A percentile compares a stretch with the other conserved stretches of the same genome.
phyloP scores from a whole-genome alignment of 441 rosid genomes.

The Bruguiera hainesii region DNA sequence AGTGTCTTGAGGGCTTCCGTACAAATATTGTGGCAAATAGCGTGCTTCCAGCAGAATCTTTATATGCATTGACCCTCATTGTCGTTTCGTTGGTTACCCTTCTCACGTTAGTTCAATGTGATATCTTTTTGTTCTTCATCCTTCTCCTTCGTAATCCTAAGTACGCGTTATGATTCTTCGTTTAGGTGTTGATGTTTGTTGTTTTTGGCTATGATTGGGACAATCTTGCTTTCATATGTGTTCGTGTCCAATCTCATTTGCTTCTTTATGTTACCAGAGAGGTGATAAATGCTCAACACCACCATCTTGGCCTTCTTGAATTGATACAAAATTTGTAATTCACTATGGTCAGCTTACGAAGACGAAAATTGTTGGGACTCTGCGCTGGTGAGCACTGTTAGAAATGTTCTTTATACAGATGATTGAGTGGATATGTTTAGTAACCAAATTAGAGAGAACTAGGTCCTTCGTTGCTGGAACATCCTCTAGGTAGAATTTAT shows the following conservation, averaged over 20 bases:
- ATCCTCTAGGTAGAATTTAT: background rate
- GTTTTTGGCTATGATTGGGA: background rate
- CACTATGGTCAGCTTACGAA: slow-evolving; percentile 88
- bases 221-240: background rate
- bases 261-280: slow-evolving; percentile 23
- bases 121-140: no score
- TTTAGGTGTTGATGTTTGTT: background rate
- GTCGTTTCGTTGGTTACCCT: no score
- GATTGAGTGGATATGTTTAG: slow-evolving; percentile 1
- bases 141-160: no score
- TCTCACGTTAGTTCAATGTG: no score
- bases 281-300: slow-evolving; percentile 17
- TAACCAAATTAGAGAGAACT: background rate
- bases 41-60: no score
- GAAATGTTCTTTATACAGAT: slow-evolving; percentile 14
- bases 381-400: slow-evolving; percentile 65
- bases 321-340: slow-evolving; percentile 22
- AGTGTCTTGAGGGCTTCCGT: no score
- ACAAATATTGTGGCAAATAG: no score
- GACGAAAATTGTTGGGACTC: slow-evolving; percentile 89
- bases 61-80: no score
- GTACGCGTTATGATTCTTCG: no score
- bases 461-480: background rate
- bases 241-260: no score
- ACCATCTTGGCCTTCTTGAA: slow-evolving; percentile 13